These are phyloP conservation scores for Mycena leptocephala DNA, from an alignment of 768 basidiomycete species.

Conservation along the genomic window DNA sequence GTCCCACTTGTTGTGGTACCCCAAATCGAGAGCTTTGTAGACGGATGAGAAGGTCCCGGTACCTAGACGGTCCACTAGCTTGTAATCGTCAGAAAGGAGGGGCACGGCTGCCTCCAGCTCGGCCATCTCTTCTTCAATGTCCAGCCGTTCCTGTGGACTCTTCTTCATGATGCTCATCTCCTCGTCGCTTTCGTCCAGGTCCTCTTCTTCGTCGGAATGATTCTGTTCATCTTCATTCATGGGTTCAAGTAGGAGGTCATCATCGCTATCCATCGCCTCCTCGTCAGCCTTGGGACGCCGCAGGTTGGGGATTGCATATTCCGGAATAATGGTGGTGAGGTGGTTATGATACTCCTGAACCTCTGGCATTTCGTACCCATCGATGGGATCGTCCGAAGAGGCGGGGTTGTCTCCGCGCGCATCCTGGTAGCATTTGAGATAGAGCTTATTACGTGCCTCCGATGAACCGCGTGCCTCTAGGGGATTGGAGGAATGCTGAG, in stretches of 20 bases:
- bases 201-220: slow-evolving; percentile 54
- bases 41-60: slow-evolving; percentile 99
- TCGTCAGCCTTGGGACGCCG: slow-evolving; percentile 53
- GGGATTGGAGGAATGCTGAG: slow-evolving; percentile 84
- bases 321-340: slow-evolving; percentile 61
- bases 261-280: slow-evolving; percentile 68
- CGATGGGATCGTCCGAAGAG: slow-evolving; percentile 70
- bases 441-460: slow-evolving; percentile 66
- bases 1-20: slow-evolving; percentile 83
- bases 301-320: slow-evolving; percentile 27
- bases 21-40: slow-evolving; percentile 95
- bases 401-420: slow-evolving; percentile 46
- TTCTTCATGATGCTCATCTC: slow-evolving; percentile 73
- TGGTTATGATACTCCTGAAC: slow-evolving; percentile 68
- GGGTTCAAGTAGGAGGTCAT: slow-evolving; percentile 50
- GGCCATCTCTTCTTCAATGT: slow-evolving; percentile 84
- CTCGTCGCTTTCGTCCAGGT: slow-evolving; percentile 67
- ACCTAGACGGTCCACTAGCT: slow-evolving; percentile 90
- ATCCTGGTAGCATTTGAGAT: slow-evolving; percentile 55
- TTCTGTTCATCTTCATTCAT: slow-evolving; percentile 45
- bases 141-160: slow-evolving; percentile 76
- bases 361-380: slow-evolving; percentile 55
- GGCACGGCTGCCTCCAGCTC: slow-evolving; percentile 81
- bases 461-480: slow-evolving; percentile 75
- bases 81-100: slow-evolving; percentile 77